These are phyloP conservation scores for Cryptosporidium sp. DNA, from an alignment of 169 alveolate species.

Conservation along the genomic window DNA sequence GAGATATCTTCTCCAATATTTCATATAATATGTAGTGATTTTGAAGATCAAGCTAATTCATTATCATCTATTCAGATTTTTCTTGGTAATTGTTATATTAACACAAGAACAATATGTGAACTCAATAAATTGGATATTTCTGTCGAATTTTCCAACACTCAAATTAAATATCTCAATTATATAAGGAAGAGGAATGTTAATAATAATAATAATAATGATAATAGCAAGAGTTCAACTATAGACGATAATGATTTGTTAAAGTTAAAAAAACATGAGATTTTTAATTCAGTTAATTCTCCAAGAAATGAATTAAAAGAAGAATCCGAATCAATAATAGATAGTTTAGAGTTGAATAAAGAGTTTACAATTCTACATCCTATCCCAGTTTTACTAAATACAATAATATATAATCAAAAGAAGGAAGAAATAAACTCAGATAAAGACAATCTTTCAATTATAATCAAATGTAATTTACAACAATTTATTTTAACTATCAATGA, in stretches of 20 bases:
- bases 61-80: conserved; percentile 38
- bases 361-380: conserved; percentile 57
- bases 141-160: conserved; percentile 54
- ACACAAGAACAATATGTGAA: conserved; percentile 38
- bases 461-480: conserved; percentile 47
- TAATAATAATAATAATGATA: neutral
- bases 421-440: conserved; percentile 37
- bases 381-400: conserved; percentile 28
- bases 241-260: neutral
- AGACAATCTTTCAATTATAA: conserved; percentile 25
- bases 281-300: neutral
- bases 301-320: neutral
- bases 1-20: conserved; percentile 64
- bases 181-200: neutral
- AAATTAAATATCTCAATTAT: conserved; percentile 19
- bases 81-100: conserved; percentile 54
- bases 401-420: conserved; percentile 12
- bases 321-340: neutral
- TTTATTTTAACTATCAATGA: conserved; percentile 26
- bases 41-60: conserved; percentile 21
- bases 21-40: conserved; percentile 36
- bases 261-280: neutral
- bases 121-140: conserved; percentile 18
- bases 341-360: conserved; percentile 11
- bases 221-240: neutral